Base-by-base conservation (phyloP, 1,139 yeast species). In the Saccharomyces hybrid region DNA sequence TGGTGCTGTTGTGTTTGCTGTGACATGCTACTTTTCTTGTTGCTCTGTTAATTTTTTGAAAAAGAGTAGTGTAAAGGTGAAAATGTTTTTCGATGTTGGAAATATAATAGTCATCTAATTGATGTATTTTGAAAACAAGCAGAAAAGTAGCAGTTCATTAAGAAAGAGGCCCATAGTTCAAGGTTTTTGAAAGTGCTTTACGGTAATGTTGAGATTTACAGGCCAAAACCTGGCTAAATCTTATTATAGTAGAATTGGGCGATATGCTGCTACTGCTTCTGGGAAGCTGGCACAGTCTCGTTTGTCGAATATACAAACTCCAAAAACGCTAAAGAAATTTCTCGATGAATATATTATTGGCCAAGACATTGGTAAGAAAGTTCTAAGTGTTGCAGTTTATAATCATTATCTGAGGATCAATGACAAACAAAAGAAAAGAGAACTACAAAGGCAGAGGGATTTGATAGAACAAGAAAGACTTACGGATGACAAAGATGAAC, bases 341-440 rank as follows among this genome's bases (percentile, higher is more conserved):
- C 66, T 80, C 12, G 83, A 80, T 59, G 72, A 71, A 51, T 79
- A 75, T 59, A 77, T 80, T 21, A 71, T 79, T 27, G 83, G 83
- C 0, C 84, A 80, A 63, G 78, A 77, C 0, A 71, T 68, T 3
- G 78, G 81, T 29, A 80, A 80, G 61, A 76, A 76, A 59, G 78
- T 79, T 24, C 71, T 80, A 64, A 75, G 82, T 42, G 84, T 80
- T n/a, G 82, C 82, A 0, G 80, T 79, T 0, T 80, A 76, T 61
- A 79, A 79, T 55, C 83, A 79, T 60, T 77, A 77, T 56, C 59
- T 78, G 46, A 68, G 82, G 50, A 70, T 74, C 47, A 72, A 75
- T 52, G 79, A 76, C 55, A 69, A 71, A 57, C 64, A 69, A n/a
- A 63, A 61, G 53, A 58, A 58, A 29, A 55, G 62, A 5, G 64